Base-by-base conservation (phyloP, 2,329 filamentous ascomycete genomes). In the Pyrenophora seminiperda region DNA sequence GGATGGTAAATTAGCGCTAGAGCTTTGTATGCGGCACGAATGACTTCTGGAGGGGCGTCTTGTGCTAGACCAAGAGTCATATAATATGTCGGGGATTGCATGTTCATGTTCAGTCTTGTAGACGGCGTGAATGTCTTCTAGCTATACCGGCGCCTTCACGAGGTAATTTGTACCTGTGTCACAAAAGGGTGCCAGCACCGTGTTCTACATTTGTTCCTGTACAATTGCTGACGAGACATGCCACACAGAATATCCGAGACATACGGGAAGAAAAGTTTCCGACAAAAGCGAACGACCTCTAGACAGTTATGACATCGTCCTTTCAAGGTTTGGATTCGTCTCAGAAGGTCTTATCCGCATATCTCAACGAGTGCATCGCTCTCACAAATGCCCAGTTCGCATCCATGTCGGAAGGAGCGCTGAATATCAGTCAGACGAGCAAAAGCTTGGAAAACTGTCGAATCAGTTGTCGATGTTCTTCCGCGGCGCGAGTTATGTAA, bases 11-110 rank as follows among this genome's bases (percentile, higher is more conserved):
- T 41, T 10, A 59, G 47, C 3, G 30, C 51, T 7, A 62, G 55
- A 5, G 57, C 53, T 42, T 63, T 59, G 49, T 61, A 65, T 3
- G 58, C 54, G 17, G 62, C 54, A 18, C 55, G 42, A 33, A 65
- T 59, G 22, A 61, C 53, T 27, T 53, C 36, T 11, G 41, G 37
- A 11, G 55, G 45, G 4, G 59, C 58, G n/a, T 34, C 36, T 5
- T 50, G 50, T n/a, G 45, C 48, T 19, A 65, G 41, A 20, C 51
- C 56, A 13, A 63, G 54, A n/a, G 47, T 50, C 14, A 38, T 30
- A 56, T 59, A 63, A 33, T 63, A 46, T 11, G 52, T 61, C 41
- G 18, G 43, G 5, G 37, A 47, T 19, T 41, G 20, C 53, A 53
- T 50, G 1, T 27, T 17, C 32, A 32, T 13, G 22, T 7, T 20